phyloP scores from a whole-genome alignment of 495 filamentous ascomycete genomes.

The Talaromyces stipitatus region DNA sequence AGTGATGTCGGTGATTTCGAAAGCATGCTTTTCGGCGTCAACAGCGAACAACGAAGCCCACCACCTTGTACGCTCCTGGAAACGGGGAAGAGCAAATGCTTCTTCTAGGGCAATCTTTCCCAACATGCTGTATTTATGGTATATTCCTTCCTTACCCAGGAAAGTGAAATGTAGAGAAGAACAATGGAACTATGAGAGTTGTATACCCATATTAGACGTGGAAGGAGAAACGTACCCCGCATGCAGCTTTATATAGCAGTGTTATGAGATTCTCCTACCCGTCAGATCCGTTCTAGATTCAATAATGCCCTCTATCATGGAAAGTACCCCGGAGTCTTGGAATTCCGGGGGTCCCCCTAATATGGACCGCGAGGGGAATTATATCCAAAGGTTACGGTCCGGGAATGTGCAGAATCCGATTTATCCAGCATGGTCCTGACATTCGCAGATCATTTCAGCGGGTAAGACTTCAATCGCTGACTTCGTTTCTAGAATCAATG shows the following conservation, averaged over 20 bases:
- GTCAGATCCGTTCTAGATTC: not conserved
- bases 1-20: slow-evolving; percentile 43
- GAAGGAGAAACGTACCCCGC: not conserved
- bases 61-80: slow-evolving; percentile 40
- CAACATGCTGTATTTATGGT: slow-evolving; percentile 27
- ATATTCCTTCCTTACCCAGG: not conserved
- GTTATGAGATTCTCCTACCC: too few species aligned
- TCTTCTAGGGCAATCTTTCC: slow-evolving; percentile 47
- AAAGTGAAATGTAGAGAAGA: not conserved
- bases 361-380: not conserved
- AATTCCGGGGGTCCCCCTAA: not conserved
- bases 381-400: not conserved
- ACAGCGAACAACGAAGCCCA: slow-evolving; percentile 34
- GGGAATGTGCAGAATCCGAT: not conserved
- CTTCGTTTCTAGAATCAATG: too few species aligned
- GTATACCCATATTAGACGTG: too few species aligned
- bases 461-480: too few species aligned
- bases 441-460: not conserved
- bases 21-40: slow-evolving; percentile 31
- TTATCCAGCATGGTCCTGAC: not conserved
- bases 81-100: slow-evolving; percentile 41
- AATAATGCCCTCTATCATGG: too few species aligned
- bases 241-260: not conserved
- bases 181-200: too few species aligned
- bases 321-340: not conserved